Evolutionary conservation across 805 yeast genomes (phyloP), one percentile per base, ranked within the genome.

Genomic region (Wilhelminamyces savonicus): DNA sequence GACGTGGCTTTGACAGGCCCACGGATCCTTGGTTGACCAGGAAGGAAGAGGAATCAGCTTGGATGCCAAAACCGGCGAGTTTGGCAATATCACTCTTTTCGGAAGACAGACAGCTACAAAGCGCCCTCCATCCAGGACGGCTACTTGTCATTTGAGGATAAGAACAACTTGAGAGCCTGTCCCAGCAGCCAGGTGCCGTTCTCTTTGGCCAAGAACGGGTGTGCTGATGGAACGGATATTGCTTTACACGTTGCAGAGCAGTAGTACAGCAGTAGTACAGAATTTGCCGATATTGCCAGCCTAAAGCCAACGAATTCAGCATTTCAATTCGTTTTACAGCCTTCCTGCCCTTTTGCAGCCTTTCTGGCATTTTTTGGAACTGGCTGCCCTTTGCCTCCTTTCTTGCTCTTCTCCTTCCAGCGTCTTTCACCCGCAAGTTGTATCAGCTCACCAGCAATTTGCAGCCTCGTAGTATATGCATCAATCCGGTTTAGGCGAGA

Each of bases 111-210:
- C 46, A 13, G 56, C 66, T 27, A 48, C 66, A 17, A 35, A 55
- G 13, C 63, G 68, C 3, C 64, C 44, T 41, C 66, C 16, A 53
- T 71, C 39, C 17, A 42, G 6, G 46, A 54, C 26, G 69, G 64
- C 21, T 39, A 54, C 44, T 56, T 71, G 46, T 39, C 41, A 4
- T 62, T 50, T 45, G 35, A 54, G 21, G 62, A 57, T 26, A 39
- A 51, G 18, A 39, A 47, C 16, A 56, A 44, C 23, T 70, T 66
- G 54, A 46, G 50, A 21, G 69, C 69, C 21, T 58, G 65, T 33
- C 62, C 65, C 21, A 40, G 54, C 21, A 54, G 51, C 11, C 39
- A 35, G 14, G 40, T 48, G 42, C 36, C 32, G 16, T 48, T 22
- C 37, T 47, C 50, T 4, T 52, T 56, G 39, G 37, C 55, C 25